These are phyloP conservation scores for Perkinsus olseni DNA, from an alignment of 169 alveolate species.

Conservation along the genomic window DNA sequence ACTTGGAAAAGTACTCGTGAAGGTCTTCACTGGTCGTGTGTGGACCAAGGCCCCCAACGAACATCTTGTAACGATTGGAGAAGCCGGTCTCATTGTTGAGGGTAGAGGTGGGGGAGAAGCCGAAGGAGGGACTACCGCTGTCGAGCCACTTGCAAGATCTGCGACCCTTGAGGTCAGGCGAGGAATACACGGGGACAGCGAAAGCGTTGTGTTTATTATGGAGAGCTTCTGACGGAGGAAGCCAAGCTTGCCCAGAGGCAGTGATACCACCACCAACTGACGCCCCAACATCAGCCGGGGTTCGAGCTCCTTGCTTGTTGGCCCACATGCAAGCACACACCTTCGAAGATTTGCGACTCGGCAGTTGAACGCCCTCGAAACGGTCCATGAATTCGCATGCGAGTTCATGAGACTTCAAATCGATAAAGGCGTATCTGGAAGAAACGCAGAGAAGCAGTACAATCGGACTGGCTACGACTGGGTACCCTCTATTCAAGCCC, in stretches of 20 bases:
- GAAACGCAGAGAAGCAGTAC: background rate
- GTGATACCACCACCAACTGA: background rate
- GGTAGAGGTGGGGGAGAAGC: background rate
- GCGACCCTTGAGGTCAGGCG: too few relatives aligned
- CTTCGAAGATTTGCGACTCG: background rate
- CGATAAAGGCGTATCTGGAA: background rate
- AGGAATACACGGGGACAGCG: background rate
- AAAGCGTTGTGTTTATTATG: background rate
- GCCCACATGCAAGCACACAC: constrained; percentile 2
- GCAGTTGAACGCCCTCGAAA: background rate
- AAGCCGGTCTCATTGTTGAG: background rate
- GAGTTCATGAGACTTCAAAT: background rate
- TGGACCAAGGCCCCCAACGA: background rate
- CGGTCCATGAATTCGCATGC: background rate
- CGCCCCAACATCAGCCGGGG: background rate
- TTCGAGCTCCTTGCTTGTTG: background rate
- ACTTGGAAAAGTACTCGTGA: background rate
- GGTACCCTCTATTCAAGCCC: background rate
- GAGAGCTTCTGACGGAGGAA: background rate
- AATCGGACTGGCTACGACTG: background rate
- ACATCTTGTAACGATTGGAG: background rate
- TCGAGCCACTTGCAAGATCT: background rate
- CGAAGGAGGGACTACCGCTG: background rate
- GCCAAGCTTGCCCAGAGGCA: background rate
- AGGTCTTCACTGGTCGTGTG: background rate